Conservation (phyloP, 306 rosid species). For the Sechiopsis laciniata region DNA sequence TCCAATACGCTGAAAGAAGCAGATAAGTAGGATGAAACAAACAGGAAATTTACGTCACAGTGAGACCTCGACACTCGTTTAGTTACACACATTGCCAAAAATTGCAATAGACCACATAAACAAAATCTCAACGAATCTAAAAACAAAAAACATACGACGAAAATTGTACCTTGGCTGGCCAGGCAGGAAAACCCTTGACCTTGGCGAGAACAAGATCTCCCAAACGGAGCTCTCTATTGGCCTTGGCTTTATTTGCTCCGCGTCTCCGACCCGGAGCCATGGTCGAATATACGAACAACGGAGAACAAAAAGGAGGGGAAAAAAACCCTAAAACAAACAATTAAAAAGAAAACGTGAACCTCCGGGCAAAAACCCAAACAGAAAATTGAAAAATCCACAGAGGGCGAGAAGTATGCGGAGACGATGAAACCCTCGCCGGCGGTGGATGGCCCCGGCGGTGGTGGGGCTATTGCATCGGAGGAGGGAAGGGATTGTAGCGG, state of each 20-base stretch:
- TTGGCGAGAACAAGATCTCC: constrained; percentile 99
- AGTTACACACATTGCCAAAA: constrained; percentile 12
- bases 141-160: constrained; percentile 1
- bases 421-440: constrained; percentile 29
- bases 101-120: not conserved
- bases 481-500: constrained; percentile 32
- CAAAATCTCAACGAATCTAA: not conserved
- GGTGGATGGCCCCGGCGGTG: constrained; percentile 40
- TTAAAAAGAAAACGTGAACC: not conserved
- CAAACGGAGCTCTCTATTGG: constrained; percentile 56
- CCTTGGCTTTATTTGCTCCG: constrained; percentile 70
- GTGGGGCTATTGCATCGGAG: constrained; percentile 39
- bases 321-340: constrained; percentile 1
- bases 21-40: not conserved
- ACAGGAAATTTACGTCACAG: not conserved
- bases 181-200: constrained; percentile 94
- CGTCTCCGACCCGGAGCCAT: constrained; percentile 97
- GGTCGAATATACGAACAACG: constrained; percentile 27
- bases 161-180: constrained; percentile 89
- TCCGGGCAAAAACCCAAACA: constrained; percentile 1
- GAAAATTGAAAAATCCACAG: constrained; percentile 18
- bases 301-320: not conserved
- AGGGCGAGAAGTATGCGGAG: constrained; percentile 45
- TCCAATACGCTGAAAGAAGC: not conserved
- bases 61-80: not conserved